Conservation (phyloP, 1,284 basidiomycete species). For the Fomitopsis schrenkii region DNA sequence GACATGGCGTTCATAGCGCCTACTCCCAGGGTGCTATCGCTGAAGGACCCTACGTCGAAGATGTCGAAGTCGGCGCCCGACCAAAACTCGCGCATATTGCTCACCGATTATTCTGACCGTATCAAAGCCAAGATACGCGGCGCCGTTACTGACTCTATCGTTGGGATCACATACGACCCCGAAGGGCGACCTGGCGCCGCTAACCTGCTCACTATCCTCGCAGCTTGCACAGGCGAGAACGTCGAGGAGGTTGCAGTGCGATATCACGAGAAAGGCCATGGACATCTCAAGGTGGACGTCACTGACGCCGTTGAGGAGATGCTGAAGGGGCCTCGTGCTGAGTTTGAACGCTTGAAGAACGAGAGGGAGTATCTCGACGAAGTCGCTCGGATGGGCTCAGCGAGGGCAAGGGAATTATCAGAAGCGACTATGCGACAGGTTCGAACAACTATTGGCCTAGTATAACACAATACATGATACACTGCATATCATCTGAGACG, state of each 20-base stretch:
- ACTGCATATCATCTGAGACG: too few species aligned
- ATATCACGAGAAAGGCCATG: constrained; percentile 60
- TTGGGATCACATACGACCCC: constrained; percentile 77
- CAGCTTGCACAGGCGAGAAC: constrained; percentile 56
- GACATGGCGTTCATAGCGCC: constrained; percentile 47
- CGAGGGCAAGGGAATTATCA: constrained; percentile 61
- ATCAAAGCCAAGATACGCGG: constrained; percentile 73
- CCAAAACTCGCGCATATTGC: constrained; percentile 76
- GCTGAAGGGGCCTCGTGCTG: constrained; percentile 64
- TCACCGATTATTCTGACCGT: constrained; percentile 69
- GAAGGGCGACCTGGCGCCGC: constrained; percentile 73
- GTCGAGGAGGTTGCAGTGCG: constrained; percentile 43
- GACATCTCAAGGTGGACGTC: constrained; percentile 70
- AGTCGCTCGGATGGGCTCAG: constrained; percentile 63
- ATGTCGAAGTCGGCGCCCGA: constrained; percentile 95
- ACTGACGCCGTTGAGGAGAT: constrained; percentile 70
- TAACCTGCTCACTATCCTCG: constrained; percentile 80
- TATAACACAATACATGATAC: background rate
- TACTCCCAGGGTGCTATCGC: constrained; percentile 75
- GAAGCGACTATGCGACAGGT: constrained; percentile 66
- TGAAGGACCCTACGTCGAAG: constrained; percentile 83
- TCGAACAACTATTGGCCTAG: constrained; percentile 61
- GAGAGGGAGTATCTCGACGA: constrained; percentile 63
- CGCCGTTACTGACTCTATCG: constrained; percentile 83
- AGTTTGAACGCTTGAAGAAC: constrained; percentile 60